Conservation (phyloP, 768 basidiomycete genomes). For the Xerocomellus intermedius region DNA sequence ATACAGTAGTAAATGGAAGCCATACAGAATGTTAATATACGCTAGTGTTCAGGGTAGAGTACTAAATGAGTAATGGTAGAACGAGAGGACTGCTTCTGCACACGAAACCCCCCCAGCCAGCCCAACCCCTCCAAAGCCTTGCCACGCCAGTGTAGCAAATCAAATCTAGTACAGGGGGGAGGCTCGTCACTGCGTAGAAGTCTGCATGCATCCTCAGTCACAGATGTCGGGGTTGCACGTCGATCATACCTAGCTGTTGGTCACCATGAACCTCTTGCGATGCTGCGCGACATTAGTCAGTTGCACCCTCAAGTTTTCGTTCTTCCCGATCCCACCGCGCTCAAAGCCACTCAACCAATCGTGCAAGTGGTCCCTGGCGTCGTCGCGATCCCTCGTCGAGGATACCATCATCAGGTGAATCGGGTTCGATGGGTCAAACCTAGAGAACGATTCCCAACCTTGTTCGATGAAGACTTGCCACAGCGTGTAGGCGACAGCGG, state of each 20-base stretch:
- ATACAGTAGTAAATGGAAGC: too few relatives aligned
- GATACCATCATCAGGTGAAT: slow-evolving; percentile 6
- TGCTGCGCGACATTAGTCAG: neutral
- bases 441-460: neutral
- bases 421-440: slow-evolving; percentile 8
- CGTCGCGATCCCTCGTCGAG: neutral
- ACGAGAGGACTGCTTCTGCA: too few relatives aligned
- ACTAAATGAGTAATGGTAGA: too few relatives aligned
- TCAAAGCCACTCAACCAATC: neutral
- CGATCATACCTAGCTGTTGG: neutral
- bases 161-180: too few relatives aligned
- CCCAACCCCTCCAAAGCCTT: too few relatives aligned
- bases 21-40: too few relatives aligned
- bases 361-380: neutral
- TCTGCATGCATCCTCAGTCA: neutral
- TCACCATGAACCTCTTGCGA: slow-evolving; percentile 5
- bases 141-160: too few relatives aligned
- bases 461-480: neutral
- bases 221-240: neutral
- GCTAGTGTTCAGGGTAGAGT: too few relatives aligned
- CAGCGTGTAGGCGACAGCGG: slow-evolving; percentile 7
- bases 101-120: too few relatives aligned
- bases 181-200: neutral
- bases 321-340: neutral
- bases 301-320: neutral